A percentile compares a stretch with the other conserved stretches of the same genome.
Conservation (phyloP, 2,329 filamentous ascomycete species). For the Aspergillus eucalypticola region DNA sequence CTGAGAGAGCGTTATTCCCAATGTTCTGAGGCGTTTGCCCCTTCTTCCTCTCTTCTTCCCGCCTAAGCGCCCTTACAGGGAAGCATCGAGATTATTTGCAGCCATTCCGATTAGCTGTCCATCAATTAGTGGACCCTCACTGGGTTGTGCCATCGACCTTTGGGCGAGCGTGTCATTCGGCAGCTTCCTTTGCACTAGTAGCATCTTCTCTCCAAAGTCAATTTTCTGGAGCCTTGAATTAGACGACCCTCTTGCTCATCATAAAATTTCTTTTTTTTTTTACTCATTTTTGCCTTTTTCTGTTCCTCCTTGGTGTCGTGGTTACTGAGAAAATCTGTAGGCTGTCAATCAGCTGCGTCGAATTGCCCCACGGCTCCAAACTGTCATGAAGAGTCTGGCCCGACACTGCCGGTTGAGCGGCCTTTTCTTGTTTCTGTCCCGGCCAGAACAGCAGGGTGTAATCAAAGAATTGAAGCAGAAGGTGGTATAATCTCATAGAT, state of each 20-base stretch:
- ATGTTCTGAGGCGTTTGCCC: background rate
- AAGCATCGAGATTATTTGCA: background rate
- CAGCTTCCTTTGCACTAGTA: slow-evolving; percentile 3
- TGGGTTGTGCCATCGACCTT: background rate
- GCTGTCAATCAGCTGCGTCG: background rate
- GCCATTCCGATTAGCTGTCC: background rate
- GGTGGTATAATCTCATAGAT: too few relatives aligned
- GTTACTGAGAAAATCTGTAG: background rate
- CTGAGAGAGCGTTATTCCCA: background rate
- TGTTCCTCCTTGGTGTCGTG: background rate
- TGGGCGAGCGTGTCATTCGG: slow-evolving; percentile 3
- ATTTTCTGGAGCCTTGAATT: background rate
- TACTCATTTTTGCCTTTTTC: background rate
- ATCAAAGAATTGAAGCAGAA: too few relatives aligned
- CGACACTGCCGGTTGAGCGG: background rate
- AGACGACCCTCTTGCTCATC: background rate
- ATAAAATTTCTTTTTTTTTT: background rate
- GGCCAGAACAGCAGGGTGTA: background rate
- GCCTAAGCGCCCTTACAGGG: background rate
- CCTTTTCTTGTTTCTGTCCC: background rate
- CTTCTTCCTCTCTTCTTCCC: background rate
- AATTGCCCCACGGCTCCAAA: background rate
- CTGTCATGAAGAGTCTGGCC: background rate
- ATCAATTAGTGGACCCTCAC: background rate
- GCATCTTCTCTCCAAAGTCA: slow-evolving; percentile 1